Conservation (phyloP, 1,284 basidiomycete species). For the Kwoniella shivajii region DNA sequence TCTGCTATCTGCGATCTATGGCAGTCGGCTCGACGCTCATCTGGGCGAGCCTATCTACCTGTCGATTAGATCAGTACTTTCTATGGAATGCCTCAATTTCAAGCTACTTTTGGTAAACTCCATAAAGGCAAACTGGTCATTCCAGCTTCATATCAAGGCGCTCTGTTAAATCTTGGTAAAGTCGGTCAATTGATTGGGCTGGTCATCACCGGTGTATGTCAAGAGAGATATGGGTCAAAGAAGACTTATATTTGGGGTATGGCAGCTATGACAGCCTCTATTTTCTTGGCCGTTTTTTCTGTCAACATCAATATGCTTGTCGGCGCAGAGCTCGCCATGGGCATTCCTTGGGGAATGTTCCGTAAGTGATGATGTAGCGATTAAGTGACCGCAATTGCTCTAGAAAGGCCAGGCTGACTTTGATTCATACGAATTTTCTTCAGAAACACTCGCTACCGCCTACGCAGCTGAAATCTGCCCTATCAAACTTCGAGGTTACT, state of each 20-base stretch:
- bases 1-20: too few species aligned
- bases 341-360: conserved; percentile 37
- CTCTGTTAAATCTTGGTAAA: conserved; percentile 23
- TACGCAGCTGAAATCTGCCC: conserved; percentile 24
- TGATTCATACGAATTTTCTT: not conserved
- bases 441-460: conserved; percentile 18
- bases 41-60: too few species aligned
- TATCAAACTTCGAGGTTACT: conserved; percentile 14
- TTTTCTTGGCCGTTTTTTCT: conserved; percentile 27
- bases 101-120: conserved; percentile 30
- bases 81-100: conserved; percentile 52
- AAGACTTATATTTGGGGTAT: conserved; percentile 22
- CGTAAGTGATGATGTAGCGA: conserved; percentile 14
- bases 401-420: too few species aligned
- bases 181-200: conserved; percentile 22
- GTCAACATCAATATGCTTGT: conserved; percentile 27
- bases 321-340: conserved; percentile 28
- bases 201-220: conserved; percentile 26
- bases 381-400: too few species aligned
- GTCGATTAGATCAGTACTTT: conserved; percentile 51
- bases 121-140: conserved; percentile 20
- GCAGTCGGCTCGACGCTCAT: too few species aligned
- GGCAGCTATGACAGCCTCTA: conserved; percentile 23
- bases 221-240: conserved; percentile 23
- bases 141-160: conserved; percentile 28